Conservation (phyloP, 441 rosid genomes). For the Cnidoscolus chayamansa region DNA sequence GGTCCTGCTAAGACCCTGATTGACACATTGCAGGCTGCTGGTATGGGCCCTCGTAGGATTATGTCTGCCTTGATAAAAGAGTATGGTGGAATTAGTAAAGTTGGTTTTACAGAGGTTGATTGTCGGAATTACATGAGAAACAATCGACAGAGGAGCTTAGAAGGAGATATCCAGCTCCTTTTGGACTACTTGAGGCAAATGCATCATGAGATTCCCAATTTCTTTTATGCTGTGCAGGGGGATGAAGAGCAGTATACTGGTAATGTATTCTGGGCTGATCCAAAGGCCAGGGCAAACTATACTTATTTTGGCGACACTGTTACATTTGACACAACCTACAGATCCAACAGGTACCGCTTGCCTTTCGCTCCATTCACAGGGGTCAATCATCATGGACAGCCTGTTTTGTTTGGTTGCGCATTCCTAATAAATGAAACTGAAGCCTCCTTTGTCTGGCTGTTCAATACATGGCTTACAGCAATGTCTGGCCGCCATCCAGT, state of each 20-base stretch:
- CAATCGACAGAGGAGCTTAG: constrained; percentile 70
- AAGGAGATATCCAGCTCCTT: constrained; percentile 80
- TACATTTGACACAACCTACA: constrained; percentile 79
- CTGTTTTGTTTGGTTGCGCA: constrained; percentile 86
- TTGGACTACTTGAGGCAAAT: constrained; percentile 85
- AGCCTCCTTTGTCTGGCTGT: constrained; percentile 82
- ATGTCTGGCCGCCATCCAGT: constrained; percentile 67
- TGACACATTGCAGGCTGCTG: constrained; percentile 76
- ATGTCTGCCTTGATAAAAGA: constrained; percentile 87
- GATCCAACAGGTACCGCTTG: constrained; percentile 73
- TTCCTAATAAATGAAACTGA: constrained; percentile 79
- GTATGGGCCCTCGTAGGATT: constrained; percentile 81
- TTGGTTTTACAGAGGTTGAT: constrained; percentile 93
- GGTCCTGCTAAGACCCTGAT: constrained; percentile 81
- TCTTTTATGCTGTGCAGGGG: constrained; percentile 76
- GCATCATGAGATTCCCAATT: constrained; percentile 61
- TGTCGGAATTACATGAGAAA: constrained; percentile 91
- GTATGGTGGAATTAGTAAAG: constrained; percentile 91
- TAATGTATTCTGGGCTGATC: constrained; percentile 94
- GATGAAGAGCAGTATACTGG: constrained; percentile 64
- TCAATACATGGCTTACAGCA: constrained; percentile 79
- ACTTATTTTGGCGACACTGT: constrained; percentile 80
- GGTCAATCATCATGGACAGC: constrained; percentile 91
- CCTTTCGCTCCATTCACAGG: constrained; percentile 96
- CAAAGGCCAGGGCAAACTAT: constrained; percentile 63